A percentile compares a stretch with the other conserved stretches of the same genome.
Evolutionary conservation across 129 eudicot genomes (phyloP).

Genomic region (Flaveria linearis): DNA sequence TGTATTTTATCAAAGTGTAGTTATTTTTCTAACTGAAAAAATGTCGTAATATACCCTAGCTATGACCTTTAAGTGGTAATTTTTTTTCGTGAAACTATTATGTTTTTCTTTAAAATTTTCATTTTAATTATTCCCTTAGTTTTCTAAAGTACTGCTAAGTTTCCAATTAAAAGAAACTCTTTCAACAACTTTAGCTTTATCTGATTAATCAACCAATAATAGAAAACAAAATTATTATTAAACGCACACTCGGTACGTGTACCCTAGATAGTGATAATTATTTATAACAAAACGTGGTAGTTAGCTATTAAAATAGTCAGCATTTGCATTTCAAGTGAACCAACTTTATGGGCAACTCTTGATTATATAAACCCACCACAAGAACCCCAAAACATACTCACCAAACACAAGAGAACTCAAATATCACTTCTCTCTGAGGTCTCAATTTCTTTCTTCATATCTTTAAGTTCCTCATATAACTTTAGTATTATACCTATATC

Average conservation of each 20-base stretch:
- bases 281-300: background rate
- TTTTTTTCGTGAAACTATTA: background rate
- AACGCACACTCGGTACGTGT: background rate
- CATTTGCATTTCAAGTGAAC: background rate
- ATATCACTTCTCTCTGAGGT: background rate
- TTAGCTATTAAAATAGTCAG: conserved; percentile 3
- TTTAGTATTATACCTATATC: too few relatives aligned
- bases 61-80: too few relatives aligned
- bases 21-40: background rate
- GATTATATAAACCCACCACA: background rate
- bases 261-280: background rate
- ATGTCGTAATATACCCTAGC: background rate
- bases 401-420: background rate
- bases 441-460: background rate
- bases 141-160: background rate
- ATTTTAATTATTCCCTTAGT: too few relatives aligned
- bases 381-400: background rate
- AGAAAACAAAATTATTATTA: background rate
- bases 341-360: background rate
- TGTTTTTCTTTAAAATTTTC: too few relatives aligned
- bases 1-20: background rate
- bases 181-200: background rate
- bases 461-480: too few relatives aligned
- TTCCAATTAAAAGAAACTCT: background rate
- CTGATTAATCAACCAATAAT: background rate